Percentiles rank a stretch among this genome's conserved stretches.
Evolutionary conservation across 2,329 filamentous ascomycete genomes (phyloP).

Genomic region (Ilyonectria destructans): DNA sequence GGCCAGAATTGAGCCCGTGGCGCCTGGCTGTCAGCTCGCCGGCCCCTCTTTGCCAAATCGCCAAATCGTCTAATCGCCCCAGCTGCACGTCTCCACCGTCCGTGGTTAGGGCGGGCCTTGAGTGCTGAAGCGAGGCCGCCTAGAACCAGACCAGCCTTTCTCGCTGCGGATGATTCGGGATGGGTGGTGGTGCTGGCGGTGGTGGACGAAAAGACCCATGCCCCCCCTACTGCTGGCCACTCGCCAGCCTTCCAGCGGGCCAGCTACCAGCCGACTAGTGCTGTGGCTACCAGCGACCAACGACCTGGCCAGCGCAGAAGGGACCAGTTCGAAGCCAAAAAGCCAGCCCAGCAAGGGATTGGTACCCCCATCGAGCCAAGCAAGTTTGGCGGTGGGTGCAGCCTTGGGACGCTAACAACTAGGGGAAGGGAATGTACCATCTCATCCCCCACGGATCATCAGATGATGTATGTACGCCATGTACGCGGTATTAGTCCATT

Average conservation of each 20-base stretch:
- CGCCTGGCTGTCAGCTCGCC: constrained; percentile 16
- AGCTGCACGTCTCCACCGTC: neutral
- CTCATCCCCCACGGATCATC: constrained; percentile 12
- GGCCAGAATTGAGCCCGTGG: constrained; percentile 3
- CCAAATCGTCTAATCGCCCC: constrained; percentile 7
- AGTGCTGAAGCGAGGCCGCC: constrained; percentile 6
- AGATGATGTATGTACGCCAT: neutral
- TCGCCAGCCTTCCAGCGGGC: constrained; percentile 1
- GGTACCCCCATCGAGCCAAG: constrained; percentile 40
- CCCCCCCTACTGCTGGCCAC: constrained; percentile 2
- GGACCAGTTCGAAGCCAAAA: constrained; percentile 33
- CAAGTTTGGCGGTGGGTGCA: constrained; percentile 32
- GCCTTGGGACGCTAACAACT: constrained; percentile 35
- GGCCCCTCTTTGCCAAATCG: constrained; percentile 7
- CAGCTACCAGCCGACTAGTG: neutral
- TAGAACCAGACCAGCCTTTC: neutral
- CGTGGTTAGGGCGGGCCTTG: neutral
- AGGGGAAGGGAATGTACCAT: constrained; percentile 39
- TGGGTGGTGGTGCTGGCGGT: constrained; percentile 1
- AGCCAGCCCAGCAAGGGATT: constrained; percentile 38
- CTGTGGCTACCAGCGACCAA: constrained; percentile 22
- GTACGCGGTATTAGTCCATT: neutral
- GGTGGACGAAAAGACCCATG: neutral
- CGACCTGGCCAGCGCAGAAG: neutral
- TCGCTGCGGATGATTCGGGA: constrained; percentile 10